These are phyloP conservation scores for Theileria orientalis DNA, from an alignment of 169 alveolate species.

Conservation along the genomic window DNA sequence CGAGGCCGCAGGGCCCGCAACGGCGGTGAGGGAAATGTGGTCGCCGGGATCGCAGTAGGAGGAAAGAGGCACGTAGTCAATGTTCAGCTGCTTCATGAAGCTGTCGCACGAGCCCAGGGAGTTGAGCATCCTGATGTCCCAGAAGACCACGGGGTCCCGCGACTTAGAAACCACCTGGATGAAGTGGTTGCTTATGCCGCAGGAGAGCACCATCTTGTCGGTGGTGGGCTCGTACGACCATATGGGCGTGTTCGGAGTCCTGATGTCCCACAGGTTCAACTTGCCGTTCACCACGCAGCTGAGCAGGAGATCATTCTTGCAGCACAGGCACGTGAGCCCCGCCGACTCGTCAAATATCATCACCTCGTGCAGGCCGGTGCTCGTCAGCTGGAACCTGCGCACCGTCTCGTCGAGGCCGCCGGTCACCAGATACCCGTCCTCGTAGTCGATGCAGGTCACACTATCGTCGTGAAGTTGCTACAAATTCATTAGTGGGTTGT, in stretches of 20 bases:
- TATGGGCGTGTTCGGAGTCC: conserved; percentile 60
- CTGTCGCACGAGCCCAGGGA: conserved; percentile 53
- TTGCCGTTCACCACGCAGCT: conserved; percentile 49
- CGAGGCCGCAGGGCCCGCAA: background rate
- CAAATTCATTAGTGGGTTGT: background rate
- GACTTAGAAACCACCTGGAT: conserved; percentile 45
- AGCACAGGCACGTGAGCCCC: conserved; percentile 12
- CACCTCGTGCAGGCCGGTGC: conserved; percentile 46
- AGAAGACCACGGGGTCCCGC: conserved; percentile 48
- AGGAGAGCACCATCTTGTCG: conserved; percentile 17
- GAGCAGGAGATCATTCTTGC: conserved; percentile 23
- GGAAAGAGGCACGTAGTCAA: conserved; percentile 14
- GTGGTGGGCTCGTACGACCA: conserved; percentile 49
- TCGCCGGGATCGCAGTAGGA: conserved; percentile 55
- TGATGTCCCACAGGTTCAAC: conserved; percentile 50
- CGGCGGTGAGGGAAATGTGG: conserved; percentile 13
- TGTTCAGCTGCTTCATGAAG: conserved; percentile 38
- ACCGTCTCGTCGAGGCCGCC: conserved; percentile 75
- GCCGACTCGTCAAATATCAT: conserved; percentile 54
- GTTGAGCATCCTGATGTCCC: conserved; percentile 65
- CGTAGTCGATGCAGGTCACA: conserved; percentile 55
- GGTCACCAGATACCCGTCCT: conserved; percentile 54
- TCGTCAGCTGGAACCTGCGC: conserved; percentile 59
- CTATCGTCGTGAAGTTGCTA: conserved; percentile 66
- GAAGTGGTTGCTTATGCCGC: conserved; percentile 58